Evolutionary conservation across 164 flowering plant species (phyloP), one percentile per base, ranked within the genome.

Genomic region (Pachysandra terminalis): DNA sequence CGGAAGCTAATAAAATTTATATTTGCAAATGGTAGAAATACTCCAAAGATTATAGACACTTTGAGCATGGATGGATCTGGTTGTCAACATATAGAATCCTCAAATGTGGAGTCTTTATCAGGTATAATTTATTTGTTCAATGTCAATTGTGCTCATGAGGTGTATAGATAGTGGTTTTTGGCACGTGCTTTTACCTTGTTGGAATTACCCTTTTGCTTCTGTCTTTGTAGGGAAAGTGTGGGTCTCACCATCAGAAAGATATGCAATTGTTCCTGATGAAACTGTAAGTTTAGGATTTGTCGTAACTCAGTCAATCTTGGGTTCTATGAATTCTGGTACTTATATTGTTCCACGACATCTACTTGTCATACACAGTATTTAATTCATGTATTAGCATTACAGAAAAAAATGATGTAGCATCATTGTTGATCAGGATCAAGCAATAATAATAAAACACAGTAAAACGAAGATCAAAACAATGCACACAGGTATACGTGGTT

Each of bases 261-360:
- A 95, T 79, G 99, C 98, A 28, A 80, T 95, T 75, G 99, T 95
- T 74, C 99, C 99, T 37, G 90, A 80, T 80, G 97, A 92, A 83
- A 78, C 77, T 59, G 97, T 90, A 81, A 79, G 93, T 71, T 68
- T 22, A 17, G 35, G 23, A 22, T 49, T 7, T 59, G 1, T 55
- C n/a, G 22, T 13, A 17, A 59, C 32, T 45, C 65, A 56, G 37
- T 22, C 13, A n/a, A 28, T 52, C 40, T 7, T 25, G 41, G 62
- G 10, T 35, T 41, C 24, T 9, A 27, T 37, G 23, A 25, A 15
- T 19, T 3, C 23, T 21, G 16, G 35, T 26, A 25, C 21, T 21
- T 25, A 21, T 23, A 56, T 56, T 56, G 28, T 56, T 56, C 16
- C 21, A 4, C 59, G 5, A 2, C 57, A 22, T 19, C n/a, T 54